Evolutionary conservation across 1,284 basidiomycete species (phyloP).

Genomic region (Sparassis latifolia): DNA sequence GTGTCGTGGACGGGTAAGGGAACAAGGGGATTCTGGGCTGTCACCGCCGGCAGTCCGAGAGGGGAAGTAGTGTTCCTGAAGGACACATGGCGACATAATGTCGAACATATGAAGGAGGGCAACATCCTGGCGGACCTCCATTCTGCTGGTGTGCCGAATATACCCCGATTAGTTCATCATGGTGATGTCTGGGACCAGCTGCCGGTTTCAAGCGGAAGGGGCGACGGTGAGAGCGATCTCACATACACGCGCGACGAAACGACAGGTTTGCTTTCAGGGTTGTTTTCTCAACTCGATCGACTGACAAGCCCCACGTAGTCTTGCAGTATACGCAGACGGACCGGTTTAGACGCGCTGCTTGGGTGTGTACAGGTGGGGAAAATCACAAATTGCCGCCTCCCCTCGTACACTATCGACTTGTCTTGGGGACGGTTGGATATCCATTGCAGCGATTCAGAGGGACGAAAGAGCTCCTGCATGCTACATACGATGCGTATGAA

Average conservation of each 20-base stretch:
- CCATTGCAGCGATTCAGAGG: slow-evolving; percentile 2
- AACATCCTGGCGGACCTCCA: slow-evolving; percentile 1
- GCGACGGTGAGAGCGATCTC: neutral
- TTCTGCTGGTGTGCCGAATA: neutral
- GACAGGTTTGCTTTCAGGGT: neutral
- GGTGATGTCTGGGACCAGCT: slow-evolving; percentile 3
- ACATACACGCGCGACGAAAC: neutral
- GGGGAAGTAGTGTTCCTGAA: slow-evolving; percentile 7
- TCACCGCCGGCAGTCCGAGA: neutral
- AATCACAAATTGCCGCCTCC: too few relatives aligned
- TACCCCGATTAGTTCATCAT: slow-evolving; percentile 6
- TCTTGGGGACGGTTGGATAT: slow-evolving; percentile 4
- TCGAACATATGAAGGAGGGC: slow-evolving; percentile 4
- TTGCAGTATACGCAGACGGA: neutral
- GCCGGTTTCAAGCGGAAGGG: neutral
- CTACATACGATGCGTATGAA: neutral
- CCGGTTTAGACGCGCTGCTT: too few relatives aligned
- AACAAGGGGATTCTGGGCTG: slow-evolving; percentile 11
- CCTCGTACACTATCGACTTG: slow-evolving; percentile 5
- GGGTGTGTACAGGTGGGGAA: too few relatives aligned
- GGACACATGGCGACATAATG: slow-evolving; percentile 8
- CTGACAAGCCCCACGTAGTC: neutral
- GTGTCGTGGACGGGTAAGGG: slow-evolving; percentile 2
- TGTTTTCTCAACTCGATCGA: neutral
- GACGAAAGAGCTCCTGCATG: slow-evolving; percentile 6